Evolutionary conservation across 495 filamentous ascomycete genomes (phyloP), one percentile per base, ranked within the genome.

Genomic region (Sabuloglossum arenarium): DNA sequence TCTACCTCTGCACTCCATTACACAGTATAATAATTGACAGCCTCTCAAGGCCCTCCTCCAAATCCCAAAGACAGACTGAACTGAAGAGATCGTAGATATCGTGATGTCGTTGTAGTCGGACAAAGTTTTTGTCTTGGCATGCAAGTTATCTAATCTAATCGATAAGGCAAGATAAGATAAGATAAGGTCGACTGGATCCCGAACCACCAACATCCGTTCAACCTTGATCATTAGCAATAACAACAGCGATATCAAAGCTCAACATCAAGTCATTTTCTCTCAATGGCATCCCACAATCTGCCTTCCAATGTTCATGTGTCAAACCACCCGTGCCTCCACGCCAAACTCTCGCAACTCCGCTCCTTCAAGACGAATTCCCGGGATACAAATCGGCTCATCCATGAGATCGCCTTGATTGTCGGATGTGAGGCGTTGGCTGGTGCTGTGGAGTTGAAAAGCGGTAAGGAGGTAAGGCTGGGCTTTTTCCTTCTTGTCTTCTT

Each of bases 301-400:
- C 82, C 80, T 16, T 54, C 74, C 29, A 89, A 88, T 65, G 80
- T 91, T 54, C 86, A 89, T 66, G 69, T 94, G 67, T 94, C 87
- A 21, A 72, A 70, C 25, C 90, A 97, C 63, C 90, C 90, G 25
- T 94, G 87, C 66, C 75, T 95, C 12, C 70, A 78, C 54, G 84
- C 85, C 59, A 97, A 97, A 72, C 81, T 97, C 61, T 87, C 84
- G 37, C 85, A 88, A 67, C 81, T 97, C 14, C 81, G 90, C 49
- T 91, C 85, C 23, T 67, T 75, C 28, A 70, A 67, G 42, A 81
- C 87, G 49, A 76, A 75, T 45, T 74, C 87, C 0, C 71, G 78
- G 49, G 86, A 95, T 56, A 88, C 86, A 62, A 87, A 89, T 68
- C 65, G 73, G 12, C 72, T 95, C 34, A 77, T 95, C 53, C 79